phyloP scores from a whole-genome alignment of 2,329 filamentous ascomycete species.

The Elsinoe arachidis region DNA sequence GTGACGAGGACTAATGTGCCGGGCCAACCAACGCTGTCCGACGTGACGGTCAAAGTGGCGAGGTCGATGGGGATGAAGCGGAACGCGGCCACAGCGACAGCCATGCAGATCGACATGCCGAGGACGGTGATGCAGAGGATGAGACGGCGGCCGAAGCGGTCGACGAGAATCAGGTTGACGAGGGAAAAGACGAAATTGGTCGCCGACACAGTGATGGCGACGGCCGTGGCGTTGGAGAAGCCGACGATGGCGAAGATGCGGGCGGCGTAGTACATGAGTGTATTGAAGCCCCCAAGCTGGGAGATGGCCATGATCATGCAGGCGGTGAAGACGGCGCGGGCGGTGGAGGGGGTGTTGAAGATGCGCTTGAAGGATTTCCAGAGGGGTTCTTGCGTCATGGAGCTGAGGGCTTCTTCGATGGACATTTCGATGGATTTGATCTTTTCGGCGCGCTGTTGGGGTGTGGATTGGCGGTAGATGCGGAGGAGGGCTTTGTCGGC shows the following conservation, averaged over 20 bases:
- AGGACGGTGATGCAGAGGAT: constrained; percentile 44
- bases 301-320: constrained; percentile 34
- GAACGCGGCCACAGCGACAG: constrained; percentile 68
- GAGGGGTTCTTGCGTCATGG: constrained; percentile 24
- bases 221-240: too few species aligned
- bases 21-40: constrained; percentile 25
- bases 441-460: constrained; percentile 20
- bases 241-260: constrained; percentile 51
- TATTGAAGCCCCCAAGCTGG: constrained; percentile 51
- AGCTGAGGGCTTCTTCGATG: constrained; percentile 25
- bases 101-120: constrained; percentile 64
- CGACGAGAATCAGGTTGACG: constrained; percentile 67
- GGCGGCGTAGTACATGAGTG: constrained; percentile 67
- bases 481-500: constrained; percentile 29
- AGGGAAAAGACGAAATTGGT: constrained; percentile 76
- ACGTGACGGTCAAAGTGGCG: constrained; percentile 27
- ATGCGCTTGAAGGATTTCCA: constrained; percentile 25
- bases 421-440: constrained; percentile 23
- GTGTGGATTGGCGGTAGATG: constrained; percentile 25
- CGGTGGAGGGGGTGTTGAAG: constrained; percentile 31
- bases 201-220: too few species aligned
- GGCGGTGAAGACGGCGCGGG: constrained; percentile 31
- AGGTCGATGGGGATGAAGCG: constrained; percentile 47
- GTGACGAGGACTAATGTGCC: constrained; percentile 30
- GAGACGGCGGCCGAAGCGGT: constrained; percentile 66